phyloP scores from a whole-genome alignment of 2,329 filamentous ascomycete species.

The Mycosphaerella sp. region DNA sequence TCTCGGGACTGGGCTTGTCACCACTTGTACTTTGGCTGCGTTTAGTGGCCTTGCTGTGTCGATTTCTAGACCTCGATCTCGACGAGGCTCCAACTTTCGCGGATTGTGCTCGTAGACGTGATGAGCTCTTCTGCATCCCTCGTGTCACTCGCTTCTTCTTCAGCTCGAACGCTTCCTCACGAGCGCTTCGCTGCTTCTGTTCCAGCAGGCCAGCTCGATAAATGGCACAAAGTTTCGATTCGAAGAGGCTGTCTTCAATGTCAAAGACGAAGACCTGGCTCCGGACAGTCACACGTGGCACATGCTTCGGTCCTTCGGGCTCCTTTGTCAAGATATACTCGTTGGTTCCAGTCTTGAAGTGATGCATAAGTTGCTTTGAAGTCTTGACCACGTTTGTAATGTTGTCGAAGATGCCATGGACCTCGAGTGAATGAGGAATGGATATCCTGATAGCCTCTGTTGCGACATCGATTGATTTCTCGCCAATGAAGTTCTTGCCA shows the following conservation, averaged over 20 bases:
- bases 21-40: conserved; percentile 37
- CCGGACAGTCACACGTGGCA: conserved; percentile 79
- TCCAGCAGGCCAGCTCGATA: conserved; percentile 85
- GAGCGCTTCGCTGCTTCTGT: conserved; percentile 80
- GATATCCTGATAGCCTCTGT: conserved; percentile 81
- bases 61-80: conserved; percentile 31
- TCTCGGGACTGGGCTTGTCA: conserved; percentile 20
- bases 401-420: conserved; percentile 92
- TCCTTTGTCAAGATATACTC: conserved; percentile 83
- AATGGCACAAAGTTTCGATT: conserved; percentile 94
- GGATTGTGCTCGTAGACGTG: conserved; percentile 50
- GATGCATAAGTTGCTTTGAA: conserved; percentile 82
- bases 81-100: conserved; percentile 36
- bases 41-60: conserved; percentile 27
- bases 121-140: conserved; percentile 44
- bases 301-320: conserved; percentile 75
- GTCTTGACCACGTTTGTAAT: conserved; percentile 82
- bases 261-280: conserved; percentile 81
- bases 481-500: conserved; percentile 50
- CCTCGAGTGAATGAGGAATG: conserved; percentile 83
- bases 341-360: conserved; percentile 79
- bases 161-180: conserved; percentile 81
- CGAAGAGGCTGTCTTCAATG: conserved; percentile 90
- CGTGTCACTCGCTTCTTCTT: conserved; percentile 84
- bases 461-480: conserved; percentile 76